These are phyloP conservation scores for Petasospora rhodanensis DNA, from an alignment of 1,139 yeast genomes.

Conservation along the genomic window DNA sequence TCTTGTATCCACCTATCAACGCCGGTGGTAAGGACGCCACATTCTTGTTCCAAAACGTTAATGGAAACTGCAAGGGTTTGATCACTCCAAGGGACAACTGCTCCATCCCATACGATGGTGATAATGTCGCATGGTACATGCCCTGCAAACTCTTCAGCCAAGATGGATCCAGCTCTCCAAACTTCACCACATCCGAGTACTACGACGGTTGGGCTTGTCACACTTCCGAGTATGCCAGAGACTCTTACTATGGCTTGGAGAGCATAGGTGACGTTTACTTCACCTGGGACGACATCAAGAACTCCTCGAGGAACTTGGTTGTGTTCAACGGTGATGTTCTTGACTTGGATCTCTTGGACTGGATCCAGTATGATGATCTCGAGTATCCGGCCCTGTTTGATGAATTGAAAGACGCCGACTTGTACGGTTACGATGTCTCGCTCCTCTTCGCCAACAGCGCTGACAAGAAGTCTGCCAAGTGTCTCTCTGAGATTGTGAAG, in stretches of 20 bases:
- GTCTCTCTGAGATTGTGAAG: slow-evolving; percentile 81
- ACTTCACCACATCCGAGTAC: slow-evolving; percentile 49
- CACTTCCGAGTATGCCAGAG: slow-evolving; percentile 65
- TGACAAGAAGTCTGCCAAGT: slow-evolving; percentile 71
- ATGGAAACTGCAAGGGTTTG: slow-evolving; percentile 83
- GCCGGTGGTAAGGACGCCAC: slow-evolving; percentile 93
- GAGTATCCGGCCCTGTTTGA: slow-evolving; percentile 71
- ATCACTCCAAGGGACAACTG: slow-evolving; percentile 70
- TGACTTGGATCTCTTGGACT: slow-evolving; percentile 69
- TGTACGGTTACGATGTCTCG: slow-evolving; percentile 79
- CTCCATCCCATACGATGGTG: slow-evolving; percentile 61
- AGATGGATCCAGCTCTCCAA: slow-evolving; percentile 67
- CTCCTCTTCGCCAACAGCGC: slow-evolving; percentile 63
- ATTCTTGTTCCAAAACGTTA: slow-evolving; percentile 88
- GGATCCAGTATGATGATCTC: slow-evolving; percentile 67
- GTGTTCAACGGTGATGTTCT: slow-evolving; percentile 87
- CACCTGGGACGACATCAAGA: slow-evolving; percentile 82
- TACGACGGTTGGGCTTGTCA: slow-evolving; percentile 92
- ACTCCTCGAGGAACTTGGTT: slow-evolving; percentile 69
- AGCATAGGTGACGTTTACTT: slow-evolving; percentile 75
- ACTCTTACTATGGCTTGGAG: slow-evolving; percentile 57
- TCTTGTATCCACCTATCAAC: slow-evolving; percentile 76
- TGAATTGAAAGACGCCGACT: slow-evolving; percentile 51
- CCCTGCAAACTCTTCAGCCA: slow-evolving; percentile 74
- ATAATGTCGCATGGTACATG: slow-evolving; percentile 87